A percentile compares a stretch with the other conserved stretches of the same genome.
phyloP scores from a whole-genome alignment of 2,329 filamentous ascomycete species.

The Capronia epimyces region DNA sequence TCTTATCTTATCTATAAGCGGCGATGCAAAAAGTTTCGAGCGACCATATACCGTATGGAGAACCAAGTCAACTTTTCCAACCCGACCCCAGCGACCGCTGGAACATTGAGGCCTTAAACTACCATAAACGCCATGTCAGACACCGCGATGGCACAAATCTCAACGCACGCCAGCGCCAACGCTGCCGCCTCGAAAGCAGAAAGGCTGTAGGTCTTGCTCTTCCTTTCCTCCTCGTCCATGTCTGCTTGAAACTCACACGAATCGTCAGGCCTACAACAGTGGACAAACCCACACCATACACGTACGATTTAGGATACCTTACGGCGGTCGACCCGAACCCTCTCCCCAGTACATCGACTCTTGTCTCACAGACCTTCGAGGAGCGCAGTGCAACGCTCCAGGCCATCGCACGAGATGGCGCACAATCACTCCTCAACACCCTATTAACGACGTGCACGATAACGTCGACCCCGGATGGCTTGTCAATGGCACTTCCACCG shows the following conservation, averaged over 20 bases:
- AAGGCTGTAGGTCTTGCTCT: conserved; percentile 36
- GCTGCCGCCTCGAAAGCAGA: conserved; percentile 32
- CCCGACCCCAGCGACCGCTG: not conserved
- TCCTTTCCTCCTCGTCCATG: not conserved
- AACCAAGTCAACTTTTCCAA: not conserved
- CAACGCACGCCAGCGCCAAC: not conserved
- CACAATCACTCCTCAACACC: conserved; percentile 89
- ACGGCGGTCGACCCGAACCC: conserved; percentile 85
- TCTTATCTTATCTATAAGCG: conserved; percentile 1
- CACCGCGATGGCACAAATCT: conserved; percentile 13
- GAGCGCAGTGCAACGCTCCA: conserved; percentile 64
- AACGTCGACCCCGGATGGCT: conserved; percentile 60
- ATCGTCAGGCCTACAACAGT: conserved; percentile 44
- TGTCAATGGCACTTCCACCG: conserved; percentile 73
- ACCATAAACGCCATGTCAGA: conserved; percentile 3
- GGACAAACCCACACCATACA: conserved; percentile 81
- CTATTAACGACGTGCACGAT: conserved; percentile 84
- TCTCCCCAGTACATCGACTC: conserved; percentile 51
- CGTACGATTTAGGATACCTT: conserved; percentile 84
- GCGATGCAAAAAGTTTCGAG: conserved; percentile 1
- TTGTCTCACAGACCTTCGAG: conserved; percentile 27
- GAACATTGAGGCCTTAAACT: not conserved
- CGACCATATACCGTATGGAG: no score
- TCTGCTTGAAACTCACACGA: conserved; percentile 2
- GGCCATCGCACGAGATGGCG: conserved; percentile 75